A percentile compares a stretch with the other conserved stretches of the same genome.
Conservation (phyloP, 192 early-diverging fungal species). For the Linnemannia elongata region DNA sequence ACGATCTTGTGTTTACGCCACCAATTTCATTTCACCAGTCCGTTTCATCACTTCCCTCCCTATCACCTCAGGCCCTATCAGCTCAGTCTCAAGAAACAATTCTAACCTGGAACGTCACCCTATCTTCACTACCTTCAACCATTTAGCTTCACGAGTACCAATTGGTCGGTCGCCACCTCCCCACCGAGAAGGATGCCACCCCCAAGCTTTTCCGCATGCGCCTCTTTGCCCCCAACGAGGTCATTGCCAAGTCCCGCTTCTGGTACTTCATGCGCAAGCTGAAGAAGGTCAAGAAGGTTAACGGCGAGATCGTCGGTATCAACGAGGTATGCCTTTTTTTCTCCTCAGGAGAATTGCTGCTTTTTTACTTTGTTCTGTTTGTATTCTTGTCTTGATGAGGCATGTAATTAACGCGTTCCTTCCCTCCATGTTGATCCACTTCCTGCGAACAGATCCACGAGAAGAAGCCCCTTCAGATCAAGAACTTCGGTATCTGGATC, state of each 20-base stretch:
- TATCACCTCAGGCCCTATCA: background rate
- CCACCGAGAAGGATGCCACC: conserved; percentile 86
- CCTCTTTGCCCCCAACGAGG: conserved; percentile 98
- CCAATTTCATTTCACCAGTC: background rate
- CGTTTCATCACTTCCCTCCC: background rate
- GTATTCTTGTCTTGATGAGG: too few relatives aligned
- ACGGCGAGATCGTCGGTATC: conserved; percentile 97
- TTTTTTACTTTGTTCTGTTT: background rate
- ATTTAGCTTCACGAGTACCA: conserved; percentile 61
- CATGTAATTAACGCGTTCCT: background rate
- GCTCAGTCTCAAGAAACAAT: background rate
- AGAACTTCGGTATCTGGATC: conserved; percentile 99
- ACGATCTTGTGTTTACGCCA: background rate
- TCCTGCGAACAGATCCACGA: conserved; percentile 95
- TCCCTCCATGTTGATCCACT: too few relatives aligned
- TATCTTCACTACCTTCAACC: background rate
- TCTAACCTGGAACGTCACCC: background rate
- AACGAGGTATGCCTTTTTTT: conserved; percentile 87
- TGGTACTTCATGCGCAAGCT: conserved; percentile 99
- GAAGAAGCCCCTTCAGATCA: conserved; percentile 90
- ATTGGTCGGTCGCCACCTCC: conserved; percentile 94
- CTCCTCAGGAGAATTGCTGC: too few relatives aligned
- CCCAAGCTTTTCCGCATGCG: conserved; percentile 93
- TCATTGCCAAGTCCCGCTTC: conserved; percentile 99
- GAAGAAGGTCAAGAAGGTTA: conserved; percentile 99